Evolutionary conservation across 352 stramenopile genomes (phyloP), one percentile per base, ranked within the genome.

Genomic region (Phytophthora kernoviae): DNA sequence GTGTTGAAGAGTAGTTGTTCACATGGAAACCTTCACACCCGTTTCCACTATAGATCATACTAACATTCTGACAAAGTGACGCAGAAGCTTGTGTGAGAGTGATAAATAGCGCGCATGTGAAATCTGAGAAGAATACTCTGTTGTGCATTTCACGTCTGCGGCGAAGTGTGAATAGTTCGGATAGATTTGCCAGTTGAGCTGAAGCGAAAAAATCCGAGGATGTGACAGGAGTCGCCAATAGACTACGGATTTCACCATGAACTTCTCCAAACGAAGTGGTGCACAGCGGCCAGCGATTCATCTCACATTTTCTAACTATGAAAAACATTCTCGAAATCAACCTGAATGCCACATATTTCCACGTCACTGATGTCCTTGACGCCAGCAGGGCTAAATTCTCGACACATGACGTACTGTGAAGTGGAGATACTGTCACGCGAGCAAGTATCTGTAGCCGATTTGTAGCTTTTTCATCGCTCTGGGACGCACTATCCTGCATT

Each of bases 91-190:
- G 50, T 4, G 58, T 54, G 1, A 83, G 34, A 20, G 79, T 54
- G 15, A 24, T 43, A 52, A 85, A 80, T 17, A 83, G 11, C 9
- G 55, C 34, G 26, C 45, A 52, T 14, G 68, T 77, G 4, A 73
- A 7, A 27, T 77, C 70, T 5, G 75, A 78, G 18, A 63, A 69
- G 41, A 77, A 85, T 4, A 75, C 53, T 7, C 41, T 36, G 32
- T 27, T 62, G 26, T 36, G 4, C 18, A 58, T 70, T 55, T 85
- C 75, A 44, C 73, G 73, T 2, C 54, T 70, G 22, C 36, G 45
- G 10, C 75, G 73, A 12, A 71, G 24, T 15, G 54, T 51, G 26
- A 85, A 73, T 1, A 77, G 43, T 30, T 83, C 58, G 8, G 61
- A 34, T 10, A 79, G 10, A 36, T 58, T 64, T 14, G 15, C n/a